Percentiles rank a stretch among this genome's conserved stretches.
These are phyloP conservation scores for Sphaerulina vaccinii DNA, from an alignment of 2,329 filamentous ascomycete genomes.

Conservation along the genomic window DNA sequence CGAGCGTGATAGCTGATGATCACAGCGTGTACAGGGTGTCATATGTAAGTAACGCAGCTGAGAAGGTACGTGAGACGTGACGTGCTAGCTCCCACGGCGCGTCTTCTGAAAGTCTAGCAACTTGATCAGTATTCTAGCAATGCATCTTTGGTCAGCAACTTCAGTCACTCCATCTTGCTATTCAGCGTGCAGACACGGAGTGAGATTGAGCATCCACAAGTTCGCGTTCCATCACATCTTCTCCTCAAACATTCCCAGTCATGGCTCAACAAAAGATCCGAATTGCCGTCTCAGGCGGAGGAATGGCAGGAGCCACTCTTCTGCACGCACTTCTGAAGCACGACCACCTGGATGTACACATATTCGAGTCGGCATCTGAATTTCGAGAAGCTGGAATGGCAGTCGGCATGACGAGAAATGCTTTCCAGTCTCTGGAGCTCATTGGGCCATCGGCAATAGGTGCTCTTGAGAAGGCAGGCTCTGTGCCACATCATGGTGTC, in stretches of 20 bases:
- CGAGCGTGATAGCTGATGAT: too few species aligned
- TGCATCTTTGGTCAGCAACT: too few species aligned
- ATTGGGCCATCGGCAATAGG: conserved; percentile 14
- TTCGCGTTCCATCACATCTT: too few species aligned
- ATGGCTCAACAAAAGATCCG: conserved; percentile 7
- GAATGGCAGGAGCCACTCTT: conserved; percentile 18
- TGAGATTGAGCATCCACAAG: too few species aligned
- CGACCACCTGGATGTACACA: conserved; percentile 16
- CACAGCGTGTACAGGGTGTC: too few species aligned
- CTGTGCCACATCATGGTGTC: conserved; percentile 7
- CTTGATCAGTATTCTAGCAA: too few species aligned
- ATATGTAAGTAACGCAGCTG: too few species aligned
- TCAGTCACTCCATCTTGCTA: too few species aligned
- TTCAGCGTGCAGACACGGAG: too few species aligned
- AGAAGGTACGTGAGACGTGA: too few species aligned
- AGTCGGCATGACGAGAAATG: conserved; percentile 20
- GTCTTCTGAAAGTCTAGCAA: too few species aligned
- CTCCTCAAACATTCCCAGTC: neutral
- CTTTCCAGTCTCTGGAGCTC: conserved; percentile 13
- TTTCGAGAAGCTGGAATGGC: conserved; percentile 21
- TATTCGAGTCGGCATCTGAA: conserved; percentile 19
- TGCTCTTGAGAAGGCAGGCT: conserved; percentile 14
- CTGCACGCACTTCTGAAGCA: conserved; percentile 17
- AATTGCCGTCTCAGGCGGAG: conserved; percentile 21
- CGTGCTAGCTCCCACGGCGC: too few species aligned